Conservation (phyloP, 2,329 filamentous ascomycete species). For the Trichoderma koningiopsis region DNA sequence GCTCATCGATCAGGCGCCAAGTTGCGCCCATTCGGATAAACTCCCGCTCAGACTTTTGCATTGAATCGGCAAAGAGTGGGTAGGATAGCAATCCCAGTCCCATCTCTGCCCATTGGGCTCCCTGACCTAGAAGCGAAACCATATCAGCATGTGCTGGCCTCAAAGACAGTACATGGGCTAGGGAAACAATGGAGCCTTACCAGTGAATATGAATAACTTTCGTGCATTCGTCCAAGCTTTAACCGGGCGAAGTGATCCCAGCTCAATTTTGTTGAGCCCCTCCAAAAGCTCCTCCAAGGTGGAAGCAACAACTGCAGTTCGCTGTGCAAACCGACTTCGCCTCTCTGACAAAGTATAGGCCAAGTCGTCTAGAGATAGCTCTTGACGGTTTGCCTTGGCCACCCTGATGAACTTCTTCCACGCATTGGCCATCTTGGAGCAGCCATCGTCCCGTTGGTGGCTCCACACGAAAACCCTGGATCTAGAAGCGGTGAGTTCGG, state of each 20-base stretch:
- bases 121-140: conserved; percentile 8
- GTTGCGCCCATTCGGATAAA: conserved; percentile 21
- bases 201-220: conserved; percentile 24
- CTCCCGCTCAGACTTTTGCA: conserved; percentile 9
- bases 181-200: background rate
- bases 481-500: background rate
- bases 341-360: conserved; percentile 21
- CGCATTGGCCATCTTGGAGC: conserved; percentile 6
- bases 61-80: conserved; percentile 16
- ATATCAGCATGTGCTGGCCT: background rate
- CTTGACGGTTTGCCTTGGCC: conserved; percentile 8
- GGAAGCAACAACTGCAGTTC: conserved; percentile 18
- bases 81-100: conserved; percentile 16
- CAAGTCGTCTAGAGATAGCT: conserved; percentile 17
- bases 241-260: conserved; percentile 16
- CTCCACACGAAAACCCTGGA: conserved; percentile 22
- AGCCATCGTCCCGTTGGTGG: conserved; percentile 22
- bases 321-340: conserved; percentile 12
- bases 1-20: conserved; percentile 21
- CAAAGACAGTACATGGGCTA: background rate
- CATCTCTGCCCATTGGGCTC: conserved; percentile 24
- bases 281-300: conserved; percentile 14
- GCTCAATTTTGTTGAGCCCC: conserved; percentile 16
- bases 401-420: conserved; percentile 18
- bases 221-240: conserved; percentile 8